Evolutionary conservation across 768 basidiomycete species (phyloP), one percentile per base, ranked within the genome.

Genomic region (Mycena belliarum): DNA sequence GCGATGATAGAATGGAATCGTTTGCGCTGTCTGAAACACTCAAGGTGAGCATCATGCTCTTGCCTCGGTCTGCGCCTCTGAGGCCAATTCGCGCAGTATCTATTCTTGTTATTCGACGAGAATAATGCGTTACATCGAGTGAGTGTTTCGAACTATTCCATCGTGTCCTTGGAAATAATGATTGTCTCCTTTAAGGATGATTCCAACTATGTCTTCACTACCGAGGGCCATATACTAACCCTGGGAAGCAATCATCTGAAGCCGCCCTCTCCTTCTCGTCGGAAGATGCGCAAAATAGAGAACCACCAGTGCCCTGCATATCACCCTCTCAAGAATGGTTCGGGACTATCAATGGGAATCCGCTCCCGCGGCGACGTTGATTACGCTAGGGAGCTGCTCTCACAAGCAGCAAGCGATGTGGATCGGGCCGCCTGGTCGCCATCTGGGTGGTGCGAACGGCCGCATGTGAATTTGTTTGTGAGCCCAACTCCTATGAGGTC

Each of bases 1-100:
- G 83, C 18, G 93, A 95, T 61, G 93, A 98, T 66, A 83, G 96
- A 58, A 98, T 98, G 97, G 97, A 98, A 71, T 93, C 91, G 6
- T 99, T 98, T 70, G 85, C 85, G n/a, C 78, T 98, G 29, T 94
- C 92, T 4, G 95, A 96, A 74, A 94, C 94, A 0, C 75, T 97
- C 45, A 96, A 95, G 81, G 93, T 88, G 57, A 29, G 72, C 20
- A 41, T 4, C 7, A 32, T 15, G 28, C 16, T 33, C 14, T 4
- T 50, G 58, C 7, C n/a, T 14, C n/a, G 23, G n/a, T n/a, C 28
- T 28, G 20, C 46, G n/a, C 8, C 14, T 23, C 40, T 38, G 26
- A 50, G 41, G 29, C 20, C 21, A 47, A 46, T 37, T 57, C 37
- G 29, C 33, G 1, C 49, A 98, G 91, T 99, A 98, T 77, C 82